phyloP scores from a whole-genome alignment of 305 asterid species.

The Plantago coronopus region DNA sequence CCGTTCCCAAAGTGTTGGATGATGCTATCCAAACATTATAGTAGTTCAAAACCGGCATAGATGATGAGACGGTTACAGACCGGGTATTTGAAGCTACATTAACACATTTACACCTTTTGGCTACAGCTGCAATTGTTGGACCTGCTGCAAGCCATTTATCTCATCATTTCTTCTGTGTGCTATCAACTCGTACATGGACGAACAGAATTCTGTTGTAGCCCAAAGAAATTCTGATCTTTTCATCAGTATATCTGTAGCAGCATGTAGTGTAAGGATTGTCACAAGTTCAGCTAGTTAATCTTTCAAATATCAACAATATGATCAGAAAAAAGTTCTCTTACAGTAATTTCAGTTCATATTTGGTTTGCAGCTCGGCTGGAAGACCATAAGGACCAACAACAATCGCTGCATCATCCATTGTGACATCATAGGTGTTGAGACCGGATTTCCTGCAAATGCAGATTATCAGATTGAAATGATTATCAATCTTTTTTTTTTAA shows the following conservation, averaged over 20 bases:
- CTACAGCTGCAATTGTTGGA: too few species aligned
- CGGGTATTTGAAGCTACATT: not conserved
- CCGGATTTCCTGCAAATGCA: conserved; percentile 51
- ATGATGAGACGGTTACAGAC: too few species aligned
- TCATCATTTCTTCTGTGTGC: conserved; percentile 21
- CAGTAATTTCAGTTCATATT: conserved; percentile 60
- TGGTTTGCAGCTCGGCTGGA: conserved; percentile 73
- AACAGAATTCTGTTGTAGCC: conserved; percentile 67
- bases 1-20: too few species aligned
- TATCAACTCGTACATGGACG: conserved; percentile 53
- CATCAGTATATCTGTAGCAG: conserved; percentile 64
- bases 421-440: conserved; percentile 44
- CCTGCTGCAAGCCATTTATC: not conserved
- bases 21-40: too few species aligned
- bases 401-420: conserved; percentile 89
- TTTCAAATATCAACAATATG: not conserved
- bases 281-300: too few species aligned
- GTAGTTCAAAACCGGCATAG: too few species aligned
- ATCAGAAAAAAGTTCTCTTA: conserved; percentile 31
- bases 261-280: not conserved
- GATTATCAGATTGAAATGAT: too few species aligned
- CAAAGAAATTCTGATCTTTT: conserved; percentile 67
- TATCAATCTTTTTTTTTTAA: too few species aligned
- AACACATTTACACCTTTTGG: not conserved
- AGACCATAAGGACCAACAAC: conserved; percentile 76